Base-by-base conservation (phyloP, 176 grass and related monocot genomes). In the Eleusine coracana region DNA sequence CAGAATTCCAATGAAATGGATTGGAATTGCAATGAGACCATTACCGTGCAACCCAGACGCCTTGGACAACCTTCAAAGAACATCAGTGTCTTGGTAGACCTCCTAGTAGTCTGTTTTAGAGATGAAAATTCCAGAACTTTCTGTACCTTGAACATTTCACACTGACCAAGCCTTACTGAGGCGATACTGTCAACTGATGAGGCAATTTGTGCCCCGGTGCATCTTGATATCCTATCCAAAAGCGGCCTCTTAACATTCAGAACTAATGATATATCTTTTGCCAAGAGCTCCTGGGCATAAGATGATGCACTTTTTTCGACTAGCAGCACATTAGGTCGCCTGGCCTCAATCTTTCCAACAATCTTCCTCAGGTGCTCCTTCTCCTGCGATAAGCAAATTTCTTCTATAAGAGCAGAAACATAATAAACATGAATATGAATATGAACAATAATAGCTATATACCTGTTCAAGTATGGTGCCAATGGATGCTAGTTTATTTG, bases 31-130 rank as follows among this genome's bases (percentile, higher is more conserved):
- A 67, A 55, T 83, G 5, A 49, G 42, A 63, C 63, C 48, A 79
- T 92, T 93, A 98, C 96, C 85, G 96, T 96, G 87, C 96, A 98
- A 62, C 96, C 96, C 81, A 96, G 82, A 58, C 82, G 93, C 71
- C 82, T 88, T 59, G 96, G 93, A 29, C 96, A 98, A 51, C 92
- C 96, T 85, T 98, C 96, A 81, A 98, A 96, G 80, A 96, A 98
- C 96, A 98, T 98, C 80, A 98, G 79, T 29, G 93, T 98, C 81
- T 93, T 98, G 34, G 28, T 60, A 34, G 68, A 84, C 70, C 86
- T 86, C 67, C 85, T 89, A 55, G 65, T 71, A 64, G 74, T 73
- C 77, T 86, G 31, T 40, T 85, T 86, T 82, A 42, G 77, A 45
- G 91, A 78, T 71, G 85, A 71, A 29, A 85, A 88, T 61, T 92